phyloP scores from a whole-genome alignment of 2,329 filamentous ascomycete species.

The Pseudogymnoascus sp. region DNA sequence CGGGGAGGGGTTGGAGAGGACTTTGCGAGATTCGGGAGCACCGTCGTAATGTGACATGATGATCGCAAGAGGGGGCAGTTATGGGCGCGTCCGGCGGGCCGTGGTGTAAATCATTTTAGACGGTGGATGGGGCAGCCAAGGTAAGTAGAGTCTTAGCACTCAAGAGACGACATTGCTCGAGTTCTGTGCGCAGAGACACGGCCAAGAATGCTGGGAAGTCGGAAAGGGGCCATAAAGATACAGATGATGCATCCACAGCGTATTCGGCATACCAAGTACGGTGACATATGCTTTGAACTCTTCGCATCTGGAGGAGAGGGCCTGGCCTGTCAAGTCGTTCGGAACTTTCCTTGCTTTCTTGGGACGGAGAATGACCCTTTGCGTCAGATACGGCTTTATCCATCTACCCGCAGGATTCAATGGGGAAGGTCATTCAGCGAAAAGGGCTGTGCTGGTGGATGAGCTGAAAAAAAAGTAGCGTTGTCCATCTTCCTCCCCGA shows the following conservation, averaged over 20 bases:
- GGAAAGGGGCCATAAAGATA: neutral
- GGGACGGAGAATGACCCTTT: neutral
- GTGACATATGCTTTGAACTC: neutral
- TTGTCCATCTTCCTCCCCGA: neutral
- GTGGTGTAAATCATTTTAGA: neutral
- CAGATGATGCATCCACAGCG: neutral
- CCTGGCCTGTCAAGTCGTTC: neutral
- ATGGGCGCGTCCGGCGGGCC: conserved; percentile 4
- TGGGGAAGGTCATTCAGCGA: neutral
- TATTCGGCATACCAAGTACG: neutral
- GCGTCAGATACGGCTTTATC: neutral
- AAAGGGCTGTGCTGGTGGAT: neutral
- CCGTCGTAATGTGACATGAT: neutral
- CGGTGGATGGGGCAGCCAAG: neutral
- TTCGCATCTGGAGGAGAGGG: neutral
- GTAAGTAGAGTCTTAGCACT: too few relatives aligned
- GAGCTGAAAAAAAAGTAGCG: conserved; percentile 4
- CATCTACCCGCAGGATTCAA: neutral
- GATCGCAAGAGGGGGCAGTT: neutral
- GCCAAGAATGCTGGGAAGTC: neutral
- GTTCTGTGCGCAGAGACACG: neutral
- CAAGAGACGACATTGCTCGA: neutral
- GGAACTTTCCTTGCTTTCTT: neutral
- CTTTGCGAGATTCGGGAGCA: neutral
- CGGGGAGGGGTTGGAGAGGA: neutral